Conservation (phyloP, 805 yeast species). For the Metschnikowia continentalis region DNA sequence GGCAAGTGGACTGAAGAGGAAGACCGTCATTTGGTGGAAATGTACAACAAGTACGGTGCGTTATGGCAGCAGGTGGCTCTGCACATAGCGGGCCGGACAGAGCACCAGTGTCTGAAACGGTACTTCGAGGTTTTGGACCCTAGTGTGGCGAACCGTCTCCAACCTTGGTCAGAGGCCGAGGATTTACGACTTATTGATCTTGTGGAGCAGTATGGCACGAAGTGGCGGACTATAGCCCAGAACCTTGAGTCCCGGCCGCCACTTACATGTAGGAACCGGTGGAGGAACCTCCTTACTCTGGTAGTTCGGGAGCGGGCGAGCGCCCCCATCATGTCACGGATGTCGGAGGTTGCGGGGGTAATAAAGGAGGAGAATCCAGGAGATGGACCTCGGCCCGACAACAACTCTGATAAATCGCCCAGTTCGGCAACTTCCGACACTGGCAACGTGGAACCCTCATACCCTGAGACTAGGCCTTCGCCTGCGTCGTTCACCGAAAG, state of each 20-base stretch:
- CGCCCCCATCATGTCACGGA: conserved; percentile 52
- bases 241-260: conserved; percentile 79
- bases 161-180: conserved; percentile 77
- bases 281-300: conserved; percentile 81
- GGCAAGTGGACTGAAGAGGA: conserved; percentile 87
- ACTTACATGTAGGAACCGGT: conserved; percentile 84
- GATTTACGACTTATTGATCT: conserved; percentile 65
- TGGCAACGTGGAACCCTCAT: too few species aligned
- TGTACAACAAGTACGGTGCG: conserved; percentile 67
- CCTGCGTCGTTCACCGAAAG: too few species aligned
- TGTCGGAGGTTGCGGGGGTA: conserved; percentile 36
- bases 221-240: conserved; percentile 78
- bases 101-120: conserved; percentile 91
- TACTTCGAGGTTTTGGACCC: conserved; percentile 88
- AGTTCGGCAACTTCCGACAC: too few species aligned
- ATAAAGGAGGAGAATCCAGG: not conserved
- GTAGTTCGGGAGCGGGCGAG: conserved; percentile 66
- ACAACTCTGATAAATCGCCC: not conserved
- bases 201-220: conserved; percentile 73
- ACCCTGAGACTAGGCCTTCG: too few species aligned
- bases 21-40: conserved; percentile 60
- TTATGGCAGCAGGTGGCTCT: conserved; percentile 82
- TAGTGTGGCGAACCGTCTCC: conserved; percentile 64
- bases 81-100: conserved; percentile 79
- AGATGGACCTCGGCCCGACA: not conserved